phyloP scores from a whole-genome alignment of 805 yeast genomes.

The Sugiyamaella qingdaonensis region DNA sequence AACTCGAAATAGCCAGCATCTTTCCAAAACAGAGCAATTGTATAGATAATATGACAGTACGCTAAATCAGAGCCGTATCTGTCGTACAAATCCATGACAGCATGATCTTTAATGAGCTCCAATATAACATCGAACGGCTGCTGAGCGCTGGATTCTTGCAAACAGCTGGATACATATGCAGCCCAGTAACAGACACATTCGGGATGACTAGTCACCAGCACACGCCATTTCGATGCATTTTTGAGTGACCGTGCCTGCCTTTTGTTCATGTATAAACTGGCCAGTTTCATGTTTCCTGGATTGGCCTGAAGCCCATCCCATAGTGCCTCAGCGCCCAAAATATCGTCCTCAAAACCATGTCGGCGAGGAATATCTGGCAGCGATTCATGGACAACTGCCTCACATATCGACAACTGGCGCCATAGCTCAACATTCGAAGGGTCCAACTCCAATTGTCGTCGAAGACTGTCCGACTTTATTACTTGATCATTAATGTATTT shows the following conservation, averaged over 20 bases:
- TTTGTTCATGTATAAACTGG: not conserved
- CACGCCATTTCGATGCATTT: not conserved
- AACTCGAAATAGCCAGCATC: slow-evolving; percentile 23
- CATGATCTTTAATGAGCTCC: not conserved
- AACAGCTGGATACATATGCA: not conserved
- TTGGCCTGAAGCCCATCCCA: not conserved
- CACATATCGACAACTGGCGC: not conserved
- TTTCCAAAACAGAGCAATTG: slow-evolving; percentile 4
- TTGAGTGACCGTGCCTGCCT: not conserved
- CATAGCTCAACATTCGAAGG: not conserved
- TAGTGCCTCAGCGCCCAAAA: not conserved
- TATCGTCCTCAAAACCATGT: not conserved
- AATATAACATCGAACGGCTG: slow-evolving; percentile 2
- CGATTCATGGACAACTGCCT: not conserved
- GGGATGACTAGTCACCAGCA: not conserved
- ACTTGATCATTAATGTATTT: not conserved
- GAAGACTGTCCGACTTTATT: not conserved
- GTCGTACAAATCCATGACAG: slow-evolving; percentile 6
- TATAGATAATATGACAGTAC: slow-evolving; percentile 5
- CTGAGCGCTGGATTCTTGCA: not conserved
- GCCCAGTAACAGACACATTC: slow-evolving; percentile 5
- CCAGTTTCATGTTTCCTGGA: not conserved
- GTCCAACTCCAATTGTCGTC: not conserved
- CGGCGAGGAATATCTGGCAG: not conserved
- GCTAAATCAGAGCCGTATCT: not conserved